phyloP scores from a whole-genome alignment of 306 rosid genomes.

The Cicer arietinum region DNA sequence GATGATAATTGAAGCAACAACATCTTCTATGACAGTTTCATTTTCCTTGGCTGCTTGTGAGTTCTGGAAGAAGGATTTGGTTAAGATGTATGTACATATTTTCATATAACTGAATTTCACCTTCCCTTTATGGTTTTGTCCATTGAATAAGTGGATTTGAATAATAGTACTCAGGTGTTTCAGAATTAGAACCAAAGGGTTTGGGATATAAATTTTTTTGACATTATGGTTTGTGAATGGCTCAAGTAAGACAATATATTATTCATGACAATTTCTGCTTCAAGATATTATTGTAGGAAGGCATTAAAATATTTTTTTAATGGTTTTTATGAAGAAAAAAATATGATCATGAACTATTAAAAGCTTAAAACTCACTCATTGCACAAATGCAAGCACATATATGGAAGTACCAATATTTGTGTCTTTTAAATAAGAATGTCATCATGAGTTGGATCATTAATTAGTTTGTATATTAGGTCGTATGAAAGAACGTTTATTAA shows the following conservation, averaged over 20 bases:
- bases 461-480: no score
- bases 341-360: no score
- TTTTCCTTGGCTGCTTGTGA: conserved; percentile 25
- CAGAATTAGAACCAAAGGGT: not conserved
- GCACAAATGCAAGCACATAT: no score
- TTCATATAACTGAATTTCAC: conserved; percentile 18
- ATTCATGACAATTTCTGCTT: not conserved
- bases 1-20: conserved; percentile 55
- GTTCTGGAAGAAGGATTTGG: conserved; percentile 34
- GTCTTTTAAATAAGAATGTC: no score
- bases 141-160: conserved; percentile 43
- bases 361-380: no score
- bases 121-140: conserved; percentile 12
- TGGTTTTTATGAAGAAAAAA: not conserved
- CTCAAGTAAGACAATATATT: not conserved
- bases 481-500: no score
- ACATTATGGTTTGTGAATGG: conserved; percentile 23
- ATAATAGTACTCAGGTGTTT: not conserved
- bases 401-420: no score
- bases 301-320: not conserved
- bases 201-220: conserved; percentile 24
- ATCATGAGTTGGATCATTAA: no score
- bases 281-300: not conserved
- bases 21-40: conserved; percentile 26
- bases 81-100: conserved; percentile 32